These are phyloP conservation scores for Tetradesmus obliquus DNA, from an alignment of 139 green algal genomes.

Conservation along the genomic window DNA sequence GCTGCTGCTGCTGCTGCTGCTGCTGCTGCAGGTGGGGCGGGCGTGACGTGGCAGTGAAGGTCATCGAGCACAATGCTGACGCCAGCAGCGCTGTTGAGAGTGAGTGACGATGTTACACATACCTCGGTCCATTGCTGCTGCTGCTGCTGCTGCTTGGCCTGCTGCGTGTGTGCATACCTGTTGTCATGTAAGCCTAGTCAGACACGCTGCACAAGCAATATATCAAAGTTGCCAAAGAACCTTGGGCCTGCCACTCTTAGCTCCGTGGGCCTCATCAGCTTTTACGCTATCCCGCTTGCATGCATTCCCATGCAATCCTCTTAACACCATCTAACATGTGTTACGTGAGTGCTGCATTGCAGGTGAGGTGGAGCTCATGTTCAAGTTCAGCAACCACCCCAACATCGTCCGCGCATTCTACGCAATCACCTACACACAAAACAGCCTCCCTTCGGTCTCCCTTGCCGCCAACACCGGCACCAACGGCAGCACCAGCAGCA, in stretches of 20 bases:
- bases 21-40: background rate
- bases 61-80: constrained; percentile 24
- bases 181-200: too few species aligned
- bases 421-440: constrained; percentile 24
- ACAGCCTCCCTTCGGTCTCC: background rate
- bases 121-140: background rate
- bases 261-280: too few species aligned
- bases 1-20: too few species aligned
- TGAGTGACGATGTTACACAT: background rate
- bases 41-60: background rate
- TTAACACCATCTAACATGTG: too few species aligned
- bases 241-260: too few species aligned
- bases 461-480: background rate
- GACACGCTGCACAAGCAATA: too few species aligned
- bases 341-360: background rate
- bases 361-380: constrained; percentile 34
- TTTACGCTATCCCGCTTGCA: too few species aligned
- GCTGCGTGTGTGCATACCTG: background rate
- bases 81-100: constrained; percentile 1
- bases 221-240: too few species aligned
- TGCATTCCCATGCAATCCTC: too few species aligned
- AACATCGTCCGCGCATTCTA: constrained; percentile 34
- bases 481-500: background rate
- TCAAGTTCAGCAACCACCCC: constrained; percentile 27
- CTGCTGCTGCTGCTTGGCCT: background rate